A percentile compares a stretch with the other conserved stretches of the same genome.
phyloP scores from a whole-genome alignment of 495 filamentous ascomycete species.

The Corynascus novoguineensis region DNA sequence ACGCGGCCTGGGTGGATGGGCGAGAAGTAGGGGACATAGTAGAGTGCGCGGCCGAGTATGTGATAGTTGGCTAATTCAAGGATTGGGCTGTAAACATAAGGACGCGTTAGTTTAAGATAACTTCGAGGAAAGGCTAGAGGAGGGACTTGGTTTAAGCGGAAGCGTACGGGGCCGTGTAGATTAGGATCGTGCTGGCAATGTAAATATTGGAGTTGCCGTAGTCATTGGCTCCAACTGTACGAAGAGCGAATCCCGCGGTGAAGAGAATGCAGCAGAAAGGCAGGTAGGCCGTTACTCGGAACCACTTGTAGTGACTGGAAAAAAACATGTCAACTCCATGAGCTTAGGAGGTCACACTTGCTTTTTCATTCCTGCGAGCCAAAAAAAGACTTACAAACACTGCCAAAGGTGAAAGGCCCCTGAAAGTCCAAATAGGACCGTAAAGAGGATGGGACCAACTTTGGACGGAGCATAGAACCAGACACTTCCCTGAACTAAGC shows the following conservation, averaged over 20 bases:
- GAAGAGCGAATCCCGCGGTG: slow-evolving; percentile 52
- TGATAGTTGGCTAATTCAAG: slow-evolving; percentile 74
- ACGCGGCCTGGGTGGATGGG: slow-evolving; percentile 75
- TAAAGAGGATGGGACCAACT: slow-evolving; percentile 61
- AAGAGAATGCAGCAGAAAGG: slow-evolving; percentile 39
- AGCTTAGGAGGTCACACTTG: too few relatives aligned
- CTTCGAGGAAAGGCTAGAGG: neutral
- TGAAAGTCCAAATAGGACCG: slow-evolving; percentile 56
- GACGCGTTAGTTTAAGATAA: slow-evolving; percentile 6
- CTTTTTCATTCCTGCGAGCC: neutral
- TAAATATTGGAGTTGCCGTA: slow-evolving; percentile 51
- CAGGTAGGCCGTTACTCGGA: slow-evolving; percentile 34
- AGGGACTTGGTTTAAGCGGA: too few relatives aligned
- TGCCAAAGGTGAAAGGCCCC: slow-evolving; percentile 57
- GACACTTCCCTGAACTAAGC: slow-evolving; percentile 45
- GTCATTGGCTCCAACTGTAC: slow-evolving; percentile 52
- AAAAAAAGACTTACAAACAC: slow-evolving; percentile 53
- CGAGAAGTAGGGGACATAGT: slow-evolving; percentile 70
- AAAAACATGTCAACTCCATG: neutral
- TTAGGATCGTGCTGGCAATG: slow-evolving; percentile 54
- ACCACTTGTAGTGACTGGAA: slow-evolving; percentile 45
- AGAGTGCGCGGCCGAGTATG: slow-evolving; percentile 67
- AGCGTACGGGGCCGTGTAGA: slow-evolving; percentile 57
- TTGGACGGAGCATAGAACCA: slow-evolving; percentile 74
- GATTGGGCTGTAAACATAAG: slow-evolving; percentile 64